Evolutionary conservation across 176 grass and related monocot species (phyloP), one percentile per base, ranked within the genome.

Genomic region (Eleusine coracana): DNA sequence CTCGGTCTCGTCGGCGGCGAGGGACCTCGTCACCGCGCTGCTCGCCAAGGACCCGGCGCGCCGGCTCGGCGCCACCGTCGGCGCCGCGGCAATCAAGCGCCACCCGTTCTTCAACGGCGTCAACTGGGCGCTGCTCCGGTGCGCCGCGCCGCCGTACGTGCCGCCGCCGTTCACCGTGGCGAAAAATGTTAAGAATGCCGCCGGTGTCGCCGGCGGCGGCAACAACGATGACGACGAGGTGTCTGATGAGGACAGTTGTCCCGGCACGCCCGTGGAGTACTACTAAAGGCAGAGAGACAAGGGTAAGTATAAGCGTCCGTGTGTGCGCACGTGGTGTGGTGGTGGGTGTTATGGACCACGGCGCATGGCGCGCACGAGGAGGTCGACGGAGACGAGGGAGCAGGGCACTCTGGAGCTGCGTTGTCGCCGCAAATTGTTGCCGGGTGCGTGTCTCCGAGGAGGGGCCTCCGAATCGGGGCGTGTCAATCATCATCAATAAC

Each of bases 61-160:
- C 3, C 75, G 97, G 18, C 85, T 99, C n/a, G 97, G 91, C 7
- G 86, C 89, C 34, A 89, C 93, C 0, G 84, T 96, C n/a, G 97
- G 97, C 21, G 97, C 97, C 0, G 82, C 87, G 0, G 93, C 93
- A 3, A 90, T 96, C 63, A 99, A 96, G 86, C 79, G 91, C 0
- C 97, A 99, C 84, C 87, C 91, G 0, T 96, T 99, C 87, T 99
- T 99, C 50, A 58, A 37, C 5, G 89, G 93, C 21, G 93, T 96
- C 0, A 99, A 99, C 61, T 96, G 97, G 97, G 97, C 97, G 6
- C 85, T 99, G 59, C 87, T 99, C 6, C 82, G 97, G 0, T 96
- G 97, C 46, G 91, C 91, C 29, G 20, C 59, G n/a, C 97, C 97
- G 66, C 93, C 97, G 0, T 90, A 73, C 63, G 73, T 94, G 14